Conservation (phyloP, 495 filamentous ascomycete genomes). For the Bryoglossum gracile region DNA sequence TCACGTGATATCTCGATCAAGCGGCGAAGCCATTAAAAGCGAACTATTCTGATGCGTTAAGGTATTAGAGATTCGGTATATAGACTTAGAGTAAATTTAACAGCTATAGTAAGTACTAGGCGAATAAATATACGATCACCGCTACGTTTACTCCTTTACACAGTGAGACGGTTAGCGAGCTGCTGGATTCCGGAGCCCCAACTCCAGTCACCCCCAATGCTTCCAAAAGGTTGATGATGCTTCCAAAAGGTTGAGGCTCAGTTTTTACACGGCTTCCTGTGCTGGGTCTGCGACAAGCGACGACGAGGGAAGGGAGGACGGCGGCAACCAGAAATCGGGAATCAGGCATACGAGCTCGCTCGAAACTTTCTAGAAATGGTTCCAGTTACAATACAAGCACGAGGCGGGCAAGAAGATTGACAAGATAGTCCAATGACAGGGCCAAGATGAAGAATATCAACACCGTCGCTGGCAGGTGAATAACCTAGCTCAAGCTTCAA, state of each 20-base stretch:
- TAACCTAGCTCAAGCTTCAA: too few species aligned
- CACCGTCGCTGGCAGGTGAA: too few species aligned
- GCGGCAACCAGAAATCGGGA: slow-evolving; percentile 23
- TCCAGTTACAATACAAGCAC: slow-evolving; percentile 37
- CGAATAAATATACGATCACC: too few species aligned
- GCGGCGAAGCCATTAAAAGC: too few species aligned
- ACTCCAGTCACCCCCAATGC: slow-evolving; percentile 5
- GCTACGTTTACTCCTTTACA: neutral
- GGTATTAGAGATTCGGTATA: too few species aligned
- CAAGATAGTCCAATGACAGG: slow-evolving; percentile 26
- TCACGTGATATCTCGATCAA: too few species aligned
- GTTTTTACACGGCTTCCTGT: slow-evolving; percentile 25
- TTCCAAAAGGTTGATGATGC: too few species aligned
- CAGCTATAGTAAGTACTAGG: too few species aligned
- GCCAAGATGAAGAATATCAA: too few species aligned
- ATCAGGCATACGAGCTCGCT: slow-evolving; percentile 31
- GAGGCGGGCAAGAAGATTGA: slow-evolving; percentile 48
- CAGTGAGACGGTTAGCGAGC: neutral
- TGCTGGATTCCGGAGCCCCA: neutral
- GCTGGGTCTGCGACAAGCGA: slow-evolving; percentile 28
- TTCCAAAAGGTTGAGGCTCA: neutral
- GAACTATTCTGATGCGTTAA: too few species aligned
- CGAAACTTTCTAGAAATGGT: slow-evolving; percentile 36
- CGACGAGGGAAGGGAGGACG: slow-evolving; percentile 31
- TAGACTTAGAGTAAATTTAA: too few species aligned